Base-by-base conservation (phyloP, 2,329 filamentous ascomycete species). In the Hypoxylon sp. region DNA sequence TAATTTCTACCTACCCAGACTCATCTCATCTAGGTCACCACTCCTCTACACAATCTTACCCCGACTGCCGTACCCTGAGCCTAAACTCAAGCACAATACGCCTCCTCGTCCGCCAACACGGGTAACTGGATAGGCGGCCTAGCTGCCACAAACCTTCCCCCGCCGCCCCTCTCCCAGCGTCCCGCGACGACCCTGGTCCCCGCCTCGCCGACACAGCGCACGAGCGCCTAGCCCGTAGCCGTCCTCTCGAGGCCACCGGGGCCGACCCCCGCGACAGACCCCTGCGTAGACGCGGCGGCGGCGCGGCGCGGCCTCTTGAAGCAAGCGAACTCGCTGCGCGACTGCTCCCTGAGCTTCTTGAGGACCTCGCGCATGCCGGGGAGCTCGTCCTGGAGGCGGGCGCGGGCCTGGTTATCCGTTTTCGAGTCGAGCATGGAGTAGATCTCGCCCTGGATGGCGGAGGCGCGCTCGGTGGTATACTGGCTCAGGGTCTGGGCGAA, bases 401-500 rank as follows among this genome's bases (percentile, higher is more conserved):
- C 87, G 55, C 96, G 87, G 2, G 94, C 94, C 66, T 94, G 91
- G 74, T 96, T 94, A 77, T 97, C 94, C 57, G 96, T 98, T 54
- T 94, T 90, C 66, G 89, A 87, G 78, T 99, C 96, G 14, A 99
- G 84, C 78, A 96, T 94, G 71, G 96, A 89, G 80, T 98, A 99
- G 52, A 99, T 95, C 78, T 94, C 90, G 73, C 92, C 92, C 82
- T 98, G 96, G 13, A 93, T 86, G 77, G 94, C 90, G 6, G 90
- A 90, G 2, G 94, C 93, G 55, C 89, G 87, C 63, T 97, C 92
- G 0, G 93, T 96, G 0, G 93, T 96, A 80, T 97, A 99, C 73
- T 94, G 91, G 67, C 89, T 92, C 35, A 99, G 86, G 4, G 95
- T 98, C 83, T 99, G 96, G 0, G 94, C 93, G 63, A 98, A 91